A percentile compares a stretch with the other conserved stretches of the same genome.
These are phyloP conservation scores for Bathelium albidoporum DNA, from an alignment of 495 filamentous ascomycete species.

Conservation along the genomic window DNA sequence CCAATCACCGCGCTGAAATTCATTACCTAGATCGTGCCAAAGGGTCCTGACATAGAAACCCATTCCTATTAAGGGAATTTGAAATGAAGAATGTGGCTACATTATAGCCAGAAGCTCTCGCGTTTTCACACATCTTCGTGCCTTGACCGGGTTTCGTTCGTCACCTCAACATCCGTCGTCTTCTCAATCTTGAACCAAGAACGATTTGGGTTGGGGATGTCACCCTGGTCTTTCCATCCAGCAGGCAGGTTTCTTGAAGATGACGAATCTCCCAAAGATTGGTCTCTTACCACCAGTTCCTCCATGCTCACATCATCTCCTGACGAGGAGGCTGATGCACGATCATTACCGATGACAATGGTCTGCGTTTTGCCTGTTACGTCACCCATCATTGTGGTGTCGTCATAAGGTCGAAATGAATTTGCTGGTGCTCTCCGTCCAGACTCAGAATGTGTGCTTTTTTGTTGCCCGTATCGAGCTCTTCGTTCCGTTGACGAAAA, in stretches of 20 bases:
- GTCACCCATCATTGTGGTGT: background rate
- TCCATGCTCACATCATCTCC: background rate
- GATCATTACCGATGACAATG: background rate
- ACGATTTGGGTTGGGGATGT: background rate
- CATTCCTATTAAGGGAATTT: no score
- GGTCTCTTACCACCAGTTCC: background rate
- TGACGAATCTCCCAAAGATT: background rate
- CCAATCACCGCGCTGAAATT: no score
- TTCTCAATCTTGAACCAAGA: slow-evolving; percentile 3
- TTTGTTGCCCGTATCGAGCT: background rate
- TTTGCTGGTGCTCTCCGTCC: background rate
- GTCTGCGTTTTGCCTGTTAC: background rate
- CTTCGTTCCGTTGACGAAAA: background rate
- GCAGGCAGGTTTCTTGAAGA: background rate
- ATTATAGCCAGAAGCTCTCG: no score
- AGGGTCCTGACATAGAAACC: no score
- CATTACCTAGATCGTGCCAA: no score
- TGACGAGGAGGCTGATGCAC: background rate
- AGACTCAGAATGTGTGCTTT: background rate
- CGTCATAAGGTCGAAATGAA: background rate
- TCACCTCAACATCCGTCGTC: background rate
- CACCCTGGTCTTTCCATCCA: background rate
- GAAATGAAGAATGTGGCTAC: background rate
- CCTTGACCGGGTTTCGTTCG: background rate
- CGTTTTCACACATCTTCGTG: background rate